Conservation (phyloP, 306 rosid species). For the Cucumis hystrix region DNA sequence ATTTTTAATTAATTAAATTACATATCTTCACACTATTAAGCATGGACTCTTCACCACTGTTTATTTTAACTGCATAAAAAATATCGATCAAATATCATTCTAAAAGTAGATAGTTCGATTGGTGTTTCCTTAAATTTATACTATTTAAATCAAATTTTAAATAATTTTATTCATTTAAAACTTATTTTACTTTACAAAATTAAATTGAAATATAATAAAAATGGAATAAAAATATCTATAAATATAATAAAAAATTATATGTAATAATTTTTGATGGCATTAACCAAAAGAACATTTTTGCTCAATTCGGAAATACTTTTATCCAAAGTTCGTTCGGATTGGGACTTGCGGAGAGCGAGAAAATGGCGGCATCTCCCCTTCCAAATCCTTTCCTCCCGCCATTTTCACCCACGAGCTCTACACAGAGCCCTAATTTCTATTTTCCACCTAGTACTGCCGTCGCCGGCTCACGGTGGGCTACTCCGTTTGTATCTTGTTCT, state of each 20-base stretch:
- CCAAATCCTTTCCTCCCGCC: conserved; percentile 47
- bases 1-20: neutral
- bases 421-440: conserved; percentile 7
- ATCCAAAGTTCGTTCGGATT: neutral
- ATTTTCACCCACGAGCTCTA: conserved; percentile 7
- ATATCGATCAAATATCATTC: no score
- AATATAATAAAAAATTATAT: no score
- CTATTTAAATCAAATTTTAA: no score
- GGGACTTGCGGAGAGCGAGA: neutral
- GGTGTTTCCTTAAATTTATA: no score
- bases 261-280: neutral
- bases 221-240: no score
- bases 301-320: neutral
- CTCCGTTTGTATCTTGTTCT: conserved; percentile 16
- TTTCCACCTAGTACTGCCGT: conserved; percentile 7
- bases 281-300: neutral
- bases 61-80: no score
- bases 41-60: neutral
- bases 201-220: no score
- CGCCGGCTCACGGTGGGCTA: conserved; percentile 5
- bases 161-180: no score
- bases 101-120: no score
- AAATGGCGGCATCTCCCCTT: conserved; percentile 20
- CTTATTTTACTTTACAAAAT: no score
- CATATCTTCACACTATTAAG: neutral